Evolutionary conservation across 2,329 filamentous ascomycete genomes (phyloP).

Genomic region (Biscogniauxia marginata): DNA sequence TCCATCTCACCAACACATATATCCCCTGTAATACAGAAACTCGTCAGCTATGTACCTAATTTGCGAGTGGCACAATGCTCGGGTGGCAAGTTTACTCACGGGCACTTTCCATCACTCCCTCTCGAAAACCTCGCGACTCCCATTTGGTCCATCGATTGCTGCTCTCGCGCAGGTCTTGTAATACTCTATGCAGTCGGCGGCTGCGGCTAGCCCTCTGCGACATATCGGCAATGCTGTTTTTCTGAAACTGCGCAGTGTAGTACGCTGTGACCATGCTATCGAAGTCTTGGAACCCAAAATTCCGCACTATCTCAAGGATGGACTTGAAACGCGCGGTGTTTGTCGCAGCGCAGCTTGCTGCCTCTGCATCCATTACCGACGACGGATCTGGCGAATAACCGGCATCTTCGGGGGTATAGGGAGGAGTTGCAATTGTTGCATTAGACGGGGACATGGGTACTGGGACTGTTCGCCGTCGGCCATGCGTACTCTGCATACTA

Average conservation of each 20-base stretch:
- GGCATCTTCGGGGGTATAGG: not conserved
- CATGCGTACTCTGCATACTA: not conserved
- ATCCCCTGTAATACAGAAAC: not conserved
- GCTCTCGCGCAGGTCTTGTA: constrained; percentile 2
- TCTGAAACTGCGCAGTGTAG: constrained; percentile 6
- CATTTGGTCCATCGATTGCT: constrained; percentile 4
- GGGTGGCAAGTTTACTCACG: constrained; percentile 1
- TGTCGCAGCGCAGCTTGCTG: not conserved
- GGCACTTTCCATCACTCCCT: constrained; percentile 1
- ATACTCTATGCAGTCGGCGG: constrained; percentile 1
- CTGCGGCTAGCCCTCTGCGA: constrained; percentile 5
- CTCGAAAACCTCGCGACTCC: constrained; percentile 4
- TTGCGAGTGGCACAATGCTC: not conserved
- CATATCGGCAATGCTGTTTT: constrained; percentile 2
- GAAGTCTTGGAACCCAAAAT: constrained; percentile 4
- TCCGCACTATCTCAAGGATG: constrained; percentile 1
- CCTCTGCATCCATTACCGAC: not conserved
- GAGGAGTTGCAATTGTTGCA: not conserved
- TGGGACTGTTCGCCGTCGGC: not conserved
- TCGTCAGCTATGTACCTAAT: not conserved
- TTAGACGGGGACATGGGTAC: not conserved
- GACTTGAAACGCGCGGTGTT: constrained; percentile 1
- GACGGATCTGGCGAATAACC: not conserved
- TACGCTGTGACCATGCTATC: constrained; percentile 5
- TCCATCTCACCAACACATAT: constrained; percentile 1